Conservation (phyloP, 129 eudicot species). For the Escallonia rubra region DNA sequence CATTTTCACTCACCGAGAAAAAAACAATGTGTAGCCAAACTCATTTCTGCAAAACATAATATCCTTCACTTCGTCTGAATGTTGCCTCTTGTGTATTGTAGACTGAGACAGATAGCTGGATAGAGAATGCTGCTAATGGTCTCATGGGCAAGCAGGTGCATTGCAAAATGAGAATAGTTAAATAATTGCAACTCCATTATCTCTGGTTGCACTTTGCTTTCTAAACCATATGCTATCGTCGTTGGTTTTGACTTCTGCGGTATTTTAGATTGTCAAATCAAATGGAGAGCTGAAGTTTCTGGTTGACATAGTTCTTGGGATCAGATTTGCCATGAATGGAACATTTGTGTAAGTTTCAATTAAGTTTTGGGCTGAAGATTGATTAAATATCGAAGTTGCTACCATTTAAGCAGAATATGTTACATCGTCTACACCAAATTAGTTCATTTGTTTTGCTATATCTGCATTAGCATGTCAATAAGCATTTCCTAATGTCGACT, state of each 20-base stretch:
- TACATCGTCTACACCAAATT: background rate
- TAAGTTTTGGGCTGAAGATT: background rate
- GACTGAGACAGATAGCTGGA: conserved; percentile 98
- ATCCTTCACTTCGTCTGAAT: background rate
- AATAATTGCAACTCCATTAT: background rate
- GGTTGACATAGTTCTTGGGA: conserved; percentile 70
- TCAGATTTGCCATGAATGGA: conserved; percentile 89
- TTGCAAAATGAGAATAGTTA: background rate
- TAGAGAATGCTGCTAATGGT: conserved; percentile 95
- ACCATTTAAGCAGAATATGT: too few species aligned
- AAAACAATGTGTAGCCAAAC: too few species aligned
- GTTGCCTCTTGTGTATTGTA: conserved; percentile 19
- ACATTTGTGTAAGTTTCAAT: conserved; percentile 52
- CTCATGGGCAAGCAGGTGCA: conserved; percentile 90
- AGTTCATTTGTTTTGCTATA: background rate
- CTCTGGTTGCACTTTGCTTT: background rate
- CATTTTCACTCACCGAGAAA: too few species aligned
- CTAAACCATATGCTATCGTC: background rate
- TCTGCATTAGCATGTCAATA: background rate
- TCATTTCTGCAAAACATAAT: too few species aligned
- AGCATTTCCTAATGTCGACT: background rate
- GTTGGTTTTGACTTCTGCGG: background rate
- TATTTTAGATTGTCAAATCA: conserved; percentile 58
- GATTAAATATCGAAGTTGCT: too few species aligned
- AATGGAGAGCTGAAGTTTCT: conserved; percentile 68